Percentiles rank a stretch among this genome's conserved stretches.
Conservation (phyloP, 129 eudicot genomes). For the Chrysanthemum makinoi region DNA sequence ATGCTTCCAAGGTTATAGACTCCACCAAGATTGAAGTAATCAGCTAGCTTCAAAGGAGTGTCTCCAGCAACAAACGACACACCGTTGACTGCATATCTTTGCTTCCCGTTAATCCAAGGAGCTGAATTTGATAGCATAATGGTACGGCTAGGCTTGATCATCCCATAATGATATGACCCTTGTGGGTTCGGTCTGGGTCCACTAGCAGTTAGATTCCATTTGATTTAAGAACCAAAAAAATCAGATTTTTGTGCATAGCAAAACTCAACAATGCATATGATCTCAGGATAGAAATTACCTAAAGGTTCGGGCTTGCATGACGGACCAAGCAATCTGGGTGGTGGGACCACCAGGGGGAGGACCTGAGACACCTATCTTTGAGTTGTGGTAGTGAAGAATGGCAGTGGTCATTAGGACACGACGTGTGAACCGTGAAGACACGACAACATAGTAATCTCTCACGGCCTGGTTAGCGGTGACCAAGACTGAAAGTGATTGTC, state of each 20-base stretch:
- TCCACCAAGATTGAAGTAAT: conserved; percentile 84
- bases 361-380: no score
- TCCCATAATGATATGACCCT: conserved; percentile 94
- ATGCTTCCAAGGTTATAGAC: conserved; percentile 75
- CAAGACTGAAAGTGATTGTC: no score
- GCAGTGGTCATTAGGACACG: no score
- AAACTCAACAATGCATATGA: not conserved
- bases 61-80: conserved; percentile 67
- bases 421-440: no score
- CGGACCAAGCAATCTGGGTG: conserved; percentile 69
- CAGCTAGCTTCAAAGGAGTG: conserved; percentile 88
- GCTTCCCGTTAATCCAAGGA: no score
- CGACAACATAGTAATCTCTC: no score
- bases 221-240: conserved; percentile 25
- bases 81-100: conserved; percentile 47
- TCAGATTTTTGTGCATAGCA: not conserved
- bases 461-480: no score
- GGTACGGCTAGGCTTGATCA: conserved; percentile 68
- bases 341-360: conserved; percentile 86
- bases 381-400: no score
- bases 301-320: conserved; percentile 72
- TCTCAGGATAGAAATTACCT: conserved; percentile 41
- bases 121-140: conserved; percentile 17
- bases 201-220: conserved; percentile 86
- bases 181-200: conserved; percentile 99